Conservation (phyloP, 2,329 filamentous ascomycete species). For the Cladosporium sp. region DNA sequence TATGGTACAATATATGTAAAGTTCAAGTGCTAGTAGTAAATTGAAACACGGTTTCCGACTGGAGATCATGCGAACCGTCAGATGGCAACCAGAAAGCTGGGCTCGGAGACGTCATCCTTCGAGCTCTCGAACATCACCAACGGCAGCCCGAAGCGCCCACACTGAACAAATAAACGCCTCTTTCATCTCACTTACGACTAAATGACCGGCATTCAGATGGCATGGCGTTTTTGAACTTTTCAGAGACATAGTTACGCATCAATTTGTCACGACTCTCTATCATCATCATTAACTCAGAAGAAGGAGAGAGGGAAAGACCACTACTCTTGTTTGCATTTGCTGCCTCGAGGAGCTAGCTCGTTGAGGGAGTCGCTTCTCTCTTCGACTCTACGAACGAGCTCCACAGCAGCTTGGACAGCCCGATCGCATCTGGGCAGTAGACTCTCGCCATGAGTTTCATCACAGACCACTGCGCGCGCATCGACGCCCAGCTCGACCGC, state of each 20-base stretch:
- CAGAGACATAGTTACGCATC: not conserved
- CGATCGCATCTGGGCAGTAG: not conserved
- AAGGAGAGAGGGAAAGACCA: not conserved
- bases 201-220: not conserved
- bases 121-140: slow-evolving; percentile 3
- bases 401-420: not conserved
- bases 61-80: not conserved
- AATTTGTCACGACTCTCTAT: not conserved
- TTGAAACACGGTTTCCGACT: not conserved
- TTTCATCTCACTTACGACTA: not conserved
- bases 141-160: slow-evolving; percentile 1
- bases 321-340: not conserved
- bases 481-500: slow-evolving; percentile 61
- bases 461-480: slow-evolving; percentile 54
- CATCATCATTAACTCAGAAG: not conserved
- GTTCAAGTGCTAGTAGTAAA: not conserved
- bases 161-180: not conserved
- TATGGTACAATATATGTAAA: not conserved
- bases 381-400: not conserved
- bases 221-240: not conserved
- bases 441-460: slow-evolving; percentile 39
- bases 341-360: not conserved
- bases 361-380: not conserved
- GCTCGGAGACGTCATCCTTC: not conserved
- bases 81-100: not conserved